Base-by-base conservation (phyloP, 2,329 filamentous ascomycete species). In the Xylariaceae sp. region DNA sequence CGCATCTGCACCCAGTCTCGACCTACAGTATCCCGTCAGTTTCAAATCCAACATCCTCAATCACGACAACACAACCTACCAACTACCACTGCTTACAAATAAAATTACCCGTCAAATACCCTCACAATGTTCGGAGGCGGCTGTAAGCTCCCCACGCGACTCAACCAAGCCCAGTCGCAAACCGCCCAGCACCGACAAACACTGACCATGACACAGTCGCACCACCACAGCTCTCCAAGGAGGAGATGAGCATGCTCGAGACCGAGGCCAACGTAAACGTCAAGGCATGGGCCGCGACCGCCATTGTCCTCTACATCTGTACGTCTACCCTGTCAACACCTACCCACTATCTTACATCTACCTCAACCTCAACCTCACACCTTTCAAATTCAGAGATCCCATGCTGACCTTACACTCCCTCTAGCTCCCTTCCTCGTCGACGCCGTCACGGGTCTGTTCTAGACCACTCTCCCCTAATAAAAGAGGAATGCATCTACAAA, bases 271-370 rank as follows among this genome's bases (percentile, higher is more conserved):
- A 73, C 62, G 75, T 77, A 59, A 86, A 84, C 44, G 74, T 92
- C 58, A 83, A 87, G 72, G 78, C 76, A 62, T 86, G 86, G 54
- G 66, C 85, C 48, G 77, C 81, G 36, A 82, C 82, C 14, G 84
- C 83, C 55, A 75, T 85, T 36, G 69, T 87, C 44, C 77, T 94
- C 43, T 92, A 92, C 67, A 72, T 94, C 53, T 89, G 89, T 94
- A 82, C 49, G 86, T 66, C 9, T 7, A 7, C 22, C 7, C n/a
- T 35, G 15, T 17, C 31, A 19, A 6, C 32, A 27, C 30, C 15
- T 17, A 33, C 11, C 7, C 11, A n/a, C 33, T 1, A 36, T 36
- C 10, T 11, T 5, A 27, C 31, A 15, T 32, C 22, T 15, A 42
- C 42, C 11, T 17, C 36, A 6, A 33, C n/a, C n/a, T 39, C 15